These are phyloP conservation scores for Alternaria arborescens DNA, from an alignment of 2,329 filamentous ascomycete genomes.

Conservation along the genomic window DNA sequence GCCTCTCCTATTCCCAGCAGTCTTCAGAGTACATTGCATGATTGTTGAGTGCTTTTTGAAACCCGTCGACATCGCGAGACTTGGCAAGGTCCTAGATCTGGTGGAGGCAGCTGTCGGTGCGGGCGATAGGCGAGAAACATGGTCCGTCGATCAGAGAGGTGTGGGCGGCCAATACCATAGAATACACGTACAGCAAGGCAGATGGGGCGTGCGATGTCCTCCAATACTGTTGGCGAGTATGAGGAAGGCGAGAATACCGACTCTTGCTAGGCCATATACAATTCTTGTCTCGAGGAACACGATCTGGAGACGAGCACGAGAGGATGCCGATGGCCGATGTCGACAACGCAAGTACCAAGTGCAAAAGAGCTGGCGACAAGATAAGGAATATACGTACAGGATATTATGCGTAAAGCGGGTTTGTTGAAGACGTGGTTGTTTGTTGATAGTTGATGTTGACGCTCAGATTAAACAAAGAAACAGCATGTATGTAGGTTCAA, in stretches of 20 bases:
- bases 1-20: background rate
- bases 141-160: conserved; percentile 11
- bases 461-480: background rate
- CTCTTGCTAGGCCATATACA: background rate
- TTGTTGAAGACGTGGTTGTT: background rate
- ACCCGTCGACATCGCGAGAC: conserved; percentile 4
- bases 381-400: conserved; percentile 16
- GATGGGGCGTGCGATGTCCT: background rate
- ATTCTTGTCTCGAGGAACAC: background rate
- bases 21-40: background rate
- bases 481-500: background rate
- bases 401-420: background rate
- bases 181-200: background rate
- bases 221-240: background rate
- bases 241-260: background rate
- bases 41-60: background rate
- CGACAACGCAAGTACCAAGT: background rate
- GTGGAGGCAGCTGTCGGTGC: background rate
- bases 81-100: conserved; percentile 3
- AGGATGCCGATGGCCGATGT: background rate
- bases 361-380: background rate
- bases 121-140: conserved; percentile 12
- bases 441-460: background rate
- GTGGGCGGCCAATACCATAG: background rate
- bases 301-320: background rate